Conservation (phyloP, 768 basidiomycete genomes). For the Lentinula aciculospora region DNA sequence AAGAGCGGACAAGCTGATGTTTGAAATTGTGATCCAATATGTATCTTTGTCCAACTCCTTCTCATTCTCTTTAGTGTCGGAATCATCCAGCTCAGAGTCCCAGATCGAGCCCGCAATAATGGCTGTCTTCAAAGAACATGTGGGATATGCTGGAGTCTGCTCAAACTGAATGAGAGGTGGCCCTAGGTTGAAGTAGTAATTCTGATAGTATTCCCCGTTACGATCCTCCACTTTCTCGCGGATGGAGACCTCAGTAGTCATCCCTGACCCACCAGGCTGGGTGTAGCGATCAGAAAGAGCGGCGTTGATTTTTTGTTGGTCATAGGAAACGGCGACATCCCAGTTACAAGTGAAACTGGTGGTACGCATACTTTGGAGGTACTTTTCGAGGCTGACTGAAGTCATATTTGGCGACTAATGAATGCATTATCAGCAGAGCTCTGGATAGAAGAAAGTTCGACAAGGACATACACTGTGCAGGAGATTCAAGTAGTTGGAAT, state of each 20-base stretch:
- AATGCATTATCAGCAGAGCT: background rate
- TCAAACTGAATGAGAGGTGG: background rate
- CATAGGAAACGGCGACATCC: background rate
- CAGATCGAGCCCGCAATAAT: background rate
- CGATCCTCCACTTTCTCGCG: background rate
- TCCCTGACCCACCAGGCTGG: background rate
- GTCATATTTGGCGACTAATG: background rate
- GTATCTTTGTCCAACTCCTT: background rate
- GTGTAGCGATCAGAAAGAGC: background rate
- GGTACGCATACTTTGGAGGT: background rate
- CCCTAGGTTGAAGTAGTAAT: background rate
- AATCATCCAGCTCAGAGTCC: background rate
- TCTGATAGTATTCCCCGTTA: background rate
- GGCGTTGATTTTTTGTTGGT: background rate
- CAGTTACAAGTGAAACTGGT: background rate
- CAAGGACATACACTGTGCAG: no score
- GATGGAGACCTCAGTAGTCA: background rate
- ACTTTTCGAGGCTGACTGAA: background rate
- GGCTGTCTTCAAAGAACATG: background rate
- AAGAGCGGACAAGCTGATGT: background rate
- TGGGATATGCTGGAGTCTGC: background rate
- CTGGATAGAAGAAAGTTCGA: no score
- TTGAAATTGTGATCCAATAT: background rate
- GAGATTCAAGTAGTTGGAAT: no score
- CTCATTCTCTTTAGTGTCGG: background rate